Evolutionary conservation across 257 asterid genomes (phyloP), one percentile per base, ranked within the genome.

Genomic region (Coffea canephora): DNA sequence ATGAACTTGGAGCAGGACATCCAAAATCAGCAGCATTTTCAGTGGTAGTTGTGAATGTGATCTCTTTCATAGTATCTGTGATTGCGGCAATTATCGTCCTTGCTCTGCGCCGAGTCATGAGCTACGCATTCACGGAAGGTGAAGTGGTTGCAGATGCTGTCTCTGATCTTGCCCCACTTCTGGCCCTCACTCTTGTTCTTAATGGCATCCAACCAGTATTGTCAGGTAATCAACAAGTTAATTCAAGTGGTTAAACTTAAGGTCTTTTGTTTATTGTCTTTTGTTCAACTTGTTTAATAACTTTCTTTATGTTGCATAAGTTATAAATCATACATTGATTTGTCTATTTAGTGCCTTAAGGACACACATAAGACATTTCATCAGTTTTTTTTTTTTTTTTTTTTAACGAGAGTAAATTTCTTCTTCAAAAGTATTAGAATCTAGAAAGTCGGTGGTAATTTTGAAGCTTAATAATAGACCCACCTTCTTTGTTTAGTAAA

Each of bases 181-280:
- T 84, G 36, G 89, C 87, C 1, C 79, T 84, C 36, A 82, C 82
- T 78, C 84, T 86, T 8, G 73, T 79, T 36, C 83, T 86, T n/a
- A 86, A 86, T 23, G 89, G 87, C 6, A 36, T 86, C 57, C 89
- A 86, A 13, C 89, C 89, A 12, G 89, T 86, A 27, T 73, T 86
- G 65, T 84, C 89, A 2, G 89, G 89, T 86, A 82, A 66, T 7
- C 6, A 8, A 16, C 64, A n/a, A 12, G 31, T 1, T 45, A 14
- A 13, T 14, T 23, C 10, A n/a, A 18, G 2, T 18, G 19, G 11
- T 46, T 2, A 12, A 13, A 10, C 1, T 43, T 41, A 36, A 36
- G 18, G 54, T 0, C 5, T 3, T 69, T 39, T 52, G 57, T 52
- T 52, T 16, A 12, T 0, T 0, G 5, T 1, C 57, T 52, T 52